Evolutionary conservation across 2,329 filamentous ascomycete genomes (phyloP).

Genomic region (Botryotinia narcissicola): DNA sequence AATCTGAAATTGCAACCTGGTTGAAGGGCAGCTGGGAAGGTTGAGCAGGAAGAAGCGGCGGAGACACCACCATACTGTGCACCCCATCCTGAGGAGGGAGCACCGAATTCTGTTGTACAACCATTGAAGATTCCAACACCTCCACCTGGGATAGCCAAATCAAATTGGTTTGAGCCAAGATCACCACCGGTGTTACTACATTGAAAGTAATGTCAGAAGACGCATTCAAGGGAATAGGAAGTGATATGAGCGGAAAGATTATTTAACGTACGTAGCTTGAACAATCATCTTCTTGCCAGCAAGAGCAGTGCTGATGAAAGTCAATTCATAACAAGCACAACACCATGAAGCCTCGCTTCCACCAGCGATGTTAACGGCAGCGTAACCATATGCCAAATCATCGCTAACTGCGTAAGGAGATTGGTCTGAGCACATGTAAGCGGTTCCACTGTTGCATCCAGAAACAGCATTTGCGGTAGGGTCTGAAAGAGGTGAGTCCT

Average conservation of each 20-base stretch:
- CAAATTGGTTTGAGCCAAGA: slow-evolving; percentile 57
- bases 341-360: slow-evolving; percentile 60
- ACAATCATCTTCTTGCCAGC: slow-evolving; percentile 62
- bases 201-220: not conserved
- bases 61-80: slow-evolving; percentile 49
- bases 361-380: slow-evolving; percentile 52
- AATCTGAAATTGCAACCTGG: slow-evolving; percentile 53
- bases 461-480: slow-evolving; percentile 43
- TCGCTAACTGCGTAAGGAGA: slow-evolving; percentile 61
- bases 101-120: slow-evolving; percentile 49
- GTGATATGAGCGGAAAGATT: not conserved
- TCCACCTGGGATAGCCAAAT: slow-evolving; percentile 54
- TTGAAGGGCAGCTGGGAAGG: slow-evolving; percentile 45
- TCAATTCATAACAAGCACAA: slow-evolving; percentile 59
- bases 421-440: slow-evolving; percentile 60
- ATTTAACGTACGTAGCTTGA: slow-evolving; percentile 41
- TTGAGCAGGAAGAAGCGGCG: slow-evolving; percentile 43
- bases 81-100: slow-evolving; percentile 44
- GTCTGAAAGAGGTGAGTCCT: slow-evolving; percentile 54
- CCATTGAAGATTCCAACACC: slow-evolving; percentile 56
- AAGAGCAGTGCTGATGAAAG: slow-evolving; percentile 49
- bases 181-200: slow-evolving; percentile 56
- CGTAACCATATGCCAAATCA: slow-evolving; percentile 58
- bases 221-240: accelerated
- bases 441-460: slow-evolving; percentile 47